Percentiles rank a stretch among this genome's conserved stretches.
phyloP scores from a whole-genome alignment of 164 flowering plant species.

The Platanus orientalis region DNA sequence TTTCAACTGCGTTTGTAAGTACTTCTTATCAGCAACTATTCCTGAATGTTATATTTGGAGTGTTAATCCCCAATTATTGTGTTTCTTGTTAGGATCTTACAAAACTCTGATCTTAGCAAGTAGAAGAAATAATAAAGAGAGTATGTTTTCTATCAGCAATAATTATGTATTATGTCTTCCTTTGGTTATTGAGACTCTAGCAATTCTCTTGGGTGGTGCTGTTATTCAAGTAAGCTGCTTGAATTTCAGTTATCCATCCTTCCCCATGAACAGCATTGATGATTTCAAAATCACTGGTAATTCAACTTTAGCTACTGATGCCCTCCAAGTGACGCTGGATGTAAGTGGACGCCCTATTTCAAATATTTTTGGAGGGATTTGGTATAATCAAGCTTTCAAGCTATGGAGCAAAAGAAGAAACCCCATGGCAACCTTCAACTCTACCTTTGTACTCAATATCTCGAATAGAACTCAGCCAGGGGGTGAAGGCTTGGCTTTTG shows the following conservation, averaged over 20 bases:
- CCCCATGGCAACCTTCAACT: constrained; percentile 23
- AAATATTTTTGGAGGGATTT: constrained; percentile 17
- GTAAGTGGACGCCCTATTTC: background rate
- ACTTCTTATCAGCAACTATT: no score
- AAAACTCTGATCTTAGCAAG: no score
- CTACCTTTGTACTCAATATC: constrained; percentile 34
- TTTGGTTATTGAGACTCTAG: background rate
- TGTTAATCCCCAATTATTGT: no score
- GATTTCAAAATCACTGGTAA: background rate
- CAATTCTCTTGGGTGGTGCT: no score
- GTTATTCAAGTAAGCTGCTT: no score
- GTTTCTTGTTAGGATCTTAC: no score
- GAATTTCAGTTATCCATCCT: no score
- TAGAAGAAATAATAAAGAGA: no score
- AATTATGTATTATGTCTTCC: no score
- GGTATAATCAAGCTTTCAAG: constrained; percentile 9
- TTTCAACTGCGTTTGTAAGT: no score
- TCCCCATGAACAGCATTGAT: background rate
- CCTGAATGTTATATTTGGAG: no score
- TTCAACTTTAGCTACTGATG: background rate
- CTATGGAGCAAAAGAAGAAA: constrained; percentile 13
- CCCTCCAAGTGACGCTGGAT: constrained; percentile 19
- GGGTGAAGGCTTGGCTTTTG: constrained; percentile 61
- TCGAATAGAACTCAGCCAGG: constrained; percentile 7
- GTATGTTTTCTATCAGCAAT: no score